A percentile compares a stretch with the other conserved stretches of the same genome.
Conservation (phyloP, 352 stramenopile species). For the Pilasporangium apinafurcum region DNA sequence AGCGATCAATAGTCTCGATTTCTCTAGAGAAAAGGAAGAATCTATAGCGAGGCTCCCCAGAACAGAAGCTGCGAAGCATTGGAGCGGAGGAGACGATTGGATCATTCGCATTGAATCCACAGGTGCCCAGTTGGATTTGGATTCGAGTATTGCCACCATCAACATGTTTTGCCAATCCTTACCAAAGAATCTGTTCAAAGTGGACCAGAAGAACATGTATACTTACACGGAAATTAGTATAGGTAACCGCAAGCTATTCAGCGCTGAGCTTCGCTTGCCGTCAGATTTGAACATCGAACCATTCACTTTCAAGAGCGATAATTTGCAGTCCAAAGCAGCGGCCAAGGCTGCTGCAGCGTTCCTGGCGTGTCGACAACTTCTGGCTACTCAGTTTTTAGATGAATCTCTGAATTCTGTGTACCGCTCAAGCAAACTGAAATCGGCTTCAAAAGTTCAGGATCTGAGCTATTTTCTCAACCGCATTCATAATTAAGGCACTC, state of each 20-base stretch:
- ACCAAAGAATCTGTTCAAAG: constrained; percentile 37
- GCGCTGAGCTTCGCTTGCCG: constrained; percentile 41
- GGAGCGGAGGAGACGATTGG: constrained; percentile 24
- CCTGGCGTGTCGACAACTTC: constrained; percentile 42
- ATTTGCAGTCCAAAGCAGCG: constrained; percentile 45
- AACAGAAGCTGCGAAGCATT: constrained; percentile 25
- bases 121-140: constrained; percentile 62
- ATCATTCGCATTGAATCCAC: constrained; percentile 40
- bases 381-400: constrained; percentile 47
- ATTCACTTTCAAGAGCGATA: constrained; percentile 40
- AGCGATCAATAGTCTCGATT: constrained; percentile 58
- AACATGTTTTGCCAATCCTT: constrained; percentile 80
- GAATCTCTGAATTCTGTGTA: constrained; percentile 72
- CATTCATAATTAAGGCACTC: constrained; percentile 21
- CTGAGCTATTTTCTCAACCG: constrained; percentile 46
- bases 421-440: constrained; percentile 44
- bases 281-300: constrained; percentile 34
- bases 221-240: constrained; percentile 20
- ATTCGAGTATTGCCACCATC: constrained; percentile 64
- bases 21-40: constrained; percentile 54
- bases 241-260: constrained; percentile 40
- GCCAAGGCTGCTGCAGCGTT: constrained; percentile 58
- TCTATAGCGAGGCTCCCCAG: constrained; percentile 53
- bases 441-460: constrained; percentile 27
- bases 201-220: constrained; percentile 55